phyloP scores from a whole-genome alignment of 495 filamentous ascomycete genomes.

The Tuber brumale region DNA sequence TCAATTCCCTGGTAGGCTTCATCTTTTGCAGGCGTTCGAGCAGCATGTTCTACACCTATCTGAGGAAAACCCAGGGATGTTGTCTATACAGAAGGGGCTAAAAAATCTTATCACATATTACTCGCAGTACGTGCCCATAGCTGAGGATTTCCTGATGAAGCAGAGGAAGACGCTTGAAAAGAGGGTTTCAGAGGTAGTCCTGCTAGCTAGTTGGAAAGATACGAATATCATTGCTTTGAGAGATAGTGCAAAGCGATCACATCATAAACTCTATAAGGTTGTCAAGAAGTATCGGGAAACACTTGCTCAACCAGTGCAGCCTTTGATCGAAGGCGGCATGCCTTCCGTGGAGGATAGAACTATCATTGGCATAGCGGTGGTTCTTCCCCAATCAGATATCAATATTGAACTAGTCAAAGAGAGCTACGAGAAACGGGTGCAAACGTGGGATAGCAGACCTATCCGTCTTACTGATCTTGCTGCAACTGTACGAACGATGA shows the following conservation, averaged over 20 bases:
- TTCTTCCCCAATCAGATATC: slow-evolving; percentile 3
- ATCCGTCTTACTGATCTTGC: slow-evolving; percentile 62
- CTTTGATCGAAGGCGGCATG: slow-evolving; percentile 59
- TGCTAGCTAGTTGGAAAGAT: slow-evolving; percentile 92
- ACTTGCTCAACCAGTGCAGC: slow-evolving; percentile 63
- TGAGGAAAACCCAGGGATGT: slow-evolving; percentile 52
- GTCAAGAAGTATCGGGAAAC: slow-evolving; percentile 78
- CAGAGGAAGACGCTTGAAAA: slow-evolving; percentile 67
- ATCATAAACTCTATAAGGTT: slow-evolving; percentile 82
- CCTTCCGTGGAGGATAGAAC: slow-evolving; percentile 42
- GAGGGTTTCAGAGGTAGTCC: slow-evolving; percentile 76
- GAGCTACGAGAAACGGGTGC: slow-evolving; percentile 50
- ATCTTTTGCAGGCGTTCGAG: slow-evolving; percentile 65
- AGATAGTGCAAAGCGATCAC: slow-evolving; percentile 82
- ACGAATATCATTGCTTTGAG: slow-evolving; percentile 81
- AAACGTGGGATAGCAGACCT: slow-evolving; percentile 57
- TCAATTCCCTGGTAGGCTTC: slow-evolving; percentile 66
- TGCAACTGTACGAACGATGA: slow-evolving; percentile 60
- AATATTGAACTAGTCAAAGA: slow-evolving; percentile 42
- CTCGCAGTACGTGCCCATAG: slow-evolving; percentile 57
- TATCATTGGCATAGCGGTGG: slow-evolving; percentile 1
- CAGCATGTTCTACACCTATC: slow-evolving; percentile 55
- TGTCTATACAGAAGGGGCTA: slow-evolving; percentile 54
- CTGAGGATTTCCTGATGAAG: slow-evolving; percentile 56
- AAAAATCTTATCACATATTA: slow-evolving; percentile 72